Evolutionary conservation across 164 flowering plant genomes (phyloP), one percentile per base, ranked within the genome.

Genomic region (Kingdonia uniflora): DNA sequence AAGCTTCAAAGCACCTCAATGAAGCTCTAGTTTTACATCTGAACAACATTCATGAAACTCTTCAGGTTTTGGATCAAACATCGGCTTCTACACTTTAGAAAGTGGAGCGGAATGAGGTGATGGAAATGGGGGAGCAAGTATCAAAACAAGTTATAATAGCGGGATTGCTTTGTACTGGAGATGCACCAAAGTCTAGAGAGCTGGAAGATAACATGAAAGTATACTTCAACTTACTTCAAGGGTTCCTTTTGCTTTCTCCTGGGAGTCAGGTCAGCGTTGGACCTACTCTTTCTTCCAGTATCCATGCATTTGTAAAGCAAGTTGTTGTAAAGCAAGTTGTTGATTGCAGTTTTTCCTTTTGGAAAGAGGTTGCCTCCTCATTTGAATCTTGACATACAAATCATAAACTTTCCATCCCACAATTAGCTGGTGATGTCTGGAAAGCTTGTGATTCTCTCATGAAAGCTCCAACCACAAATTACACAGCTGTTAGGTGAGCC

Each of bases 111-210:
- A 74, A 71, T 5, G 81, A 83, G 26, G 96, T 91, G 46, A 41
- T 77, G 1, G 60, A 79, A 52, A 64, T 85, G 75, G 84, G 83
- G 39, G 89, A 81, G 17, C 74, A 84, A 51, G 65, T 91, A 56
- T 77, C 81, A 55, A 87, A 81, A 66, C 91, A 91, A 69, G 96
- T 92, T 40, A 87, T 92, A 29, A 63, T 73, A 14, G 98, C 68
- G 66, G 98, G 98, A 65, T 76, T 91, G 87, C 83, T 83, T 47
- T 87, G 87, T 77, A 74, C 68, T 51, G 96, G 79, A 64, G 82
- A 73, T 49, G 50, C 55, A 33, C 82, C 87, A 6, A 68, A 69
- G 45, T 74, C 65, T 39, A 71, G 55, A 67, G 77, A 58, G 52
- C 50, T 87, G 39, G 85, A 84, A 65, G 85, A 85, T 56, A 84